These are phyloP conservation scores for Malassezia japonica DNA, from an alignment of 1,284 basidiomycete genomes.

Conservation along the genomic window DNA sequence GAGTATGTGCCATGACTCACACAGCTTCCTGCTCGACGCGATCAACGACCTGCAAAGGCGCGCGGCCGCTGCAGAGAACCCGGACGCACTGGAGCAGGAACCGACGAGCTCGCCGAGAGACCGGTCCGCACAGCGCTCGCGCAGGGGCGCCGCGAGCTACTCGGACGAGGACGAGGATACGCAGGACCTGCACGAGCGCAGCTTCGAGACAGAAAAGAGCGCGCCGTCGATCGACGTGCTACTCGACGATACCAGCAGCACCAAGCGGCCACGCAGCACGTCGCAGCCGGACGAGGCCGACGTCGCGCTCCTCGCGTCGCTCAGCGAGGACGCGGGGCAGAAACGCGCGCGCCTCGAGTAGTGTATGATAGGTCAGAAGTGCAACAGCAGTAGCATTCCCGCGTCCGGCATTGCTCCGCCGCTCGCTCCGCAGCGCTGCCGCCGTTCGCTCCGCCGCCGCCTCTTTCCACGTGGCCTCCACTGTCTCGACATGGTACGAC, in stretches of 20 bases:
- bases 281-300: not conserved
- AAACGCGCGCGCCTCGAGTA: not conserved
- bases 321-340: not conserved
- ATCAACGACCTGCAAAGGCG: not conserved
- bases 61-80: not conserved
- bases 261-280: slow-evolving; percentile 1
- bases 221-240: not conserved
- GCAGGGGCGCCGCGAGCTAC: not conserved
- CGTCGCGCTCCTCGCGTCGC: not conserved
- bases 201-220: no score
- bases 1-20: slow-evolving; percentile 6
- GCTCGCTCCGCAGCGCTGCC: no score
- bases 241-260: not conserved
- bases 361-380: no score
- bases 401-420: no score
- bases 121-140: not conserved
- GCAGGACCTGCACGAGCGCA: not conserved
- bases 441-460: no score
- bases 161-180: slow-evolving; percentile 10
- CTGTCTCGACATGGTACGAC: no score
- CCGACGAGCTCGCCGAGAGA: not conserved
- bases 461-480: no score
- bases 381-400: no score
- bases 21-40: slow-evolving; percentile 14
- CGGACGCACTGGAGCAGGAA: not conserved